These are phyloP conservation scores for Limnanthes douglasii DNA, from an alignment of 345 rosid genomes.

Conservation along the genomic window DNA sequence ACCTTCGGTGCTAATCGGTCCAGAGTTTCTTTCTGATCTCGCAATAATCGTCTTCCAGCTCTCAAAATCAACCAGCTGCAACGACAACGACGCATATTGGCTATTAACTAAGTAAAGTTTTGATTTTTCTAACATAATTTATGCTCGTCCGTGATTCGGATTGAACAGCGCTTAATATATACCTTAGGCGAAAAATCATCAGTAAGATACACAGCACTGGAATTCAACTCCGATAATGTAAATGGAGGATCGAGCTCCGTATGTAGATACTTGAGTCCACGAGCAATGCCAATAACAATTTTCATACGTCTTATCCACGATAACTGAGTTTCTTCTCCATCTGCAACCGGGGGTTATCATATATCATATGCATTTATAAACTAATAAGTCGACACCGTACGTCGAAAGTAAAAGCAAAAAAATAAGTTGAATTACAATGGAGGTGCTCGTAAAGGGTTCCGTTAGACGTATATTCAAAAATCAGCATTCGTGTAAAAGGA, in stretches of 20 bases:
- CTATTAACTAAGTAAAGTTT: no score
- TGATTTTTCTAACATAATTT: no score
- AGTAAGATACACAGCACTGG: conserved; percentile 83
- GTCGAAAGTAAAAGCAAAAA: conserved; percentile 4
- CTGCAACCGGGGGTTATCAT: conserved; percentile 20
- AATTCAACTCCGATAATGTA: conserved; percentile 81
- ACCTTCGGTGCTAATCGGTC: conserved; percentile 61
- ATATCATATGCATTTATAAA: neutral
- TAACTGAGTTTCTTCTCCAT: conserved; percentile 79
- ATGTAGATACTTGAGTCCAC: conserved; percentile 86
- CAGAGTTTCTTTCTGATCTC: conserved; percentile 78
- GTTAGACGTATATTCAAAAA: conserved; percentile 88
- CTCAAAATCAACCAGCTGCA: conserved; percentile 92
- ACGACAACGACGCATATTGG: conserved; percentile 1
- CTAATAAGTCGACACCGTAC: neutral
- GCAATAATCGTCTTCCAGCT: conserved; percentile 91
- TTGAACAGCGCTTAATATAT: no score
- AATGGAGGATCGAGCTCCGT: conserved; percentile 80
- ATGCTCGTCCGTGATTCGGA: no score
- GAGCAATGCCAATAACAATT: conserved; percentile 67
- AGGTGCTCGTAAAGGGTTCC: conserved; percentile 93
- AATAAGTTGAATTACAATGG: conserved; percentile 52
- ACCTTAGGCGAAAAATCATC: conserved; percentile 98
- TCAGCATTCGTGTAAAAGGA: conserved; percentile 89
- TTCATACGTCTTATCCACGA: conserved; percentile 93